Evolutionary conservation across 1,284 basidiomycete species (phyloP).

Genomic region (Sporisorium reilianum): DNA sequence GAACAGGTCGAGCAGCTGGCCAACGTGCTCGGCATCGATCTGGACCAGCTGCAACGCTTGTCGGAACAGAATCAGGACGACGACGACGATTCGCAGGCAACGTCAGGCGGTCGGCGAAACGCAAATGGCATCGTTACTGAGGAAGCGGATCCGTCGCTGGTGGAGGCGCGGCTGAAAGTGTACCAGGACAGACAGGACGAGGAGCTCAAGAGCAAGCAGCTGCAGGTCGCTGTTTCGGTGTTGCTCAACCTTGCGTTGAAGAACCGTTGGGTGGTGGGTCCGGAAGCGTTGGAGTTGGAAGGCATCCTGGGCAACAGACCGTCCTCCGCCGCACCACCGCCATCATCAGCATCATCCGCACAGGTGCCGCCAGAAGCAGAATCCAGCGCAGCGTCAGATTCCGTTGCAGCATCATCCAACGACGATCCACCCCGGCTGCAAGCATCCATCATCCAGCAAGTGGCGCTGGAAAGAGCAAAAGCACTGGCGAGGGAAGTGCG

Average conservation of each 20-base stretch:
- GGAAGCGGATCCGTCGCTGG: constrained; percentile 42
- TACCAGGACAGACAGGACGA: constrained; percentile 31
- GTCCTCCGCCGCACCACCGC: background rate
- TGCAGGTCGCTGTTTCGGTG: constrained; percentile 56
- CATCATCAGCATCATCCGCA: constrained; percentile 1
- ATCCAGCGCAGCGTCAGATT: background rate
- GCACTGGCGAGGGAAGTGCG: constrained; percentile 41
- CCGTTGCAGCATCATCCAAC: background rate
- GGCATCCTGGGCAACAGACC: constrained; percentile 40
- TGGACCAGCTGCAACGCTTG: constrained; percentile 30
- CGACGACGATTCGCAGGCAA: background rate
- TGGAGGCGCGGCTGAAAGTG: constrained; percentile 34
- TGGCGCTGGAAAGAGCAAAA: constrained; percentile 41
- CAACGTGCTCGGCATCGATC: constrained; percentile 41
- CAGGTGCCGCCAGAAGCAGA: background rate
- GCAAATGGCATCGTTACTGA: constrained; percentile 28
- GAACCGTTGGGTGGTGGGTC: constrained; percentile 55
- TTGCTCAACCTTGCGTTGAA: constrained; percentile 54
- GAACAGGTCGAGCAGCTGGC: constrained; percentile 48
- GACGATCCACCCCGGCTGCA: constrained; percentile 6
- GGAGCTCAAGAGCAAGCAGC: constrained; percentile 39
- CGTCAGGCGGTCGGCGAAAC: background rate
- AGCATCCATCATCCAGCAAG: constrained; percentile 44
- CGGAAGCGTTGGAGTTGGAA: constrained; percentile 54
- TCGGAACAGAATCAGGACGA: constrained; percentile 18